Base-by-base conservation (phyloP, 805 yeast genomes). In the Candida takata region DNA sequence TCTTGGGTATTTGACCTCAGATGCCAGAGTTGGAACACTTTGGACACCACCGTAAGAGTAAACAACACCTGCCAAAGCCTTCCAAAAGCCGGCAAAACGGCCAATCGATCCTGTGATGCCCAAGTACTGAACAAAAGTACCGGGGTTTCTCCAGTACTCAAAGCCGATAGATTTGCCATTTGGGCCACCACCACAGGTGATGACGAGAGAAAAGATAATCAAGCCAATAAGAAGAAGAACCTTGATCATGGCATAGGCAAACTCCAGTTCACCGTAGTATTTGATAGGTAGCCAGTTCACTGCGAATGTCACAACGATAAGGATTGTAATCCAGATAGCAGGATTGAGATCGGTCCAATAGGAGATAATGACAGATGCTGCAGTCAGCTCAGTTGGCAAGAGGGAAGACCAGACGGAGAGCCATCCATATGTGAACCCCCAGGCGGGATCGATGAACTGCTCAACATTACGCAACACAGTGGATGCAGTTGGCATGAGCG, bases 181-280 rank as follows among this genome's bases (percentile, higher is more conserved):
- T 38, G 83, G 82, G 24, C 73, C 79, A 38, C 83, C 83, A 35
- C 83, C 83, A 47, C 74, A 69, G 36, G 77, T 74, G 36, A 77
- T 71, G 28, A 72, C 66, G 49, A 72, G 60, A 35, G 76, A 70
- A 27, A 68, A 57, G 23, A 78, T 57, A 36, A 78, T 74, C 43
- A 78, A 61, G 18, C 84, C 84, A 16, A 73, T 53, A 48, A 82
- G 68, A 13, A 81, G 69, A 30, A 77, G 42, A 23, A 82, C 72
- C 56, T 82, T 82, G 55, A 81, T 44, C 67, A 27, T 59, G 8
- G 44, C 61, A 43, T 80, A 70, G 77, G 82, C 76, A 52, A 79
- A 82, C 35, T 61, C 66, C 4, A 57, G 37, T 52, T 72, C 77
- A 34, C 77, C 79, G 41, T 70, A 72, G 34, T 64, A 56, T 35